These are phyloP conservation scores for Phaeosphaeriaceae sp. DNA, from an alignment of 2,329 filamentous ascomycete genomes.

Conservation along the genomic window DNA sequence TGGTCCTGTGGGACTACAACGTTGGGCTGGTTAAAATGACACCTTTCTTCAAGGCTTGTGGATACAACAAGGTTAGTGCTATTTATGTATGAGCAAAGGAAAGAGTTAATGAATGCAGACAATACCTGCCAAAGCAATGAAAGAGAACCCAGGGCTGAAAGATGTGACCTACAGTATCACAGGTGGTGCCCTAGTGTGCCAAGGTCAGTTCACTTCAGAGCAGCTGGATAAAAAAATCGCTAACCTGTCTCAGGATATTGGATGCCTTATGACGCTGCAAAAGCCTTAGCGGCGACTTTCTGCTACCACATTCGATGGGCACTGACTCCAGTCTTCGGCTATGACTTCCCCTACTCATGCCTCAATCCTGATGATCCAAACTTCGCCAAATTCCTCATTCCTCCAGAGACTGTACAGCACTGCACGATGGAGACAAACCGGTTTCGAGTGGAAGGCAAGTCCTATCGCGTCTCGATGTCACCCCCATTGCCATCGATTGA, in stretches of 20 bases:
- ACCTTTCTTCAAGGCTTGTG: slow-evolving; percentile 89
- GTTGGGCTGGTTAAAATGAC: slow-evolving; percentile 92
- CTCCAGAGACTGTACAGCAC: slow-evolving; percentile 45
- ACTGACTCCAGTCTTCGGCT: slow-evolving; percentile 88
- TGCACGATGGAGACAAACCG: slow-evolving; percentile 47
- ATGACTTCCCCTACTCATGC: slow-evolving; percentile 77
- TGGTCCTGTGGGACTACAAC: slow-evolving; percentile 97
- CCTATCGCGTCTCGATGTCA: slow-evolving; percentile 14
- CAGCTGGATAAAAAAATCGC: background rate
- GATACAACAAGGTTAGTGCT: slow-evolving; percentile 78
- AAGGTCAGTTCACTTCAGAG: slow-evolving; percentile 54
- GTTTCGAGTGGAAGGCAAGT: slow-evolving; percentile 38
- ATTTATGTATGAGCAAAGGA: background rate
- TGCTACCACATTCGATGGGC: slow-evolving; percentile 84
- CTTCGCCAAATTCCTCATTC: slow-evolving; percentile 60
- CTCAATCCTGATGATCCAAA: slow-evolving; percentile 66
- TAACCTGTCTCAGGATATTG: slow-evolving; percentile 75
- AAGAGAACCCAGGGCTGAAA: slow-evolving; percentile 75
- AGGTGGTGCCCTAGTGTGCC: slow-evolving; percentile 85
- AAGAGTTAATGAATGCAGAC: slow-evolving; percentile 64
- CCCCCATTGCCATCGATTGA: slow-evolving; percentile 7
- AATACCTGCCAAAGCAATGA: slow-evolving; percentile 78
- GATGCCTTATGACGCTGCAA: slow-evolving; percentile 90
- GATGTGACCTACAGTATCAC: slow-evolving; percentile 96
- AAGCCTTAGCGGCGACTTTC: slow-evolving; percentile 86